Percentiles rank a stretch among this genome's conserved stretches.
Evolutionary conservation across 2,329 filamentous ascomycete genomes (phyloP).

Genomic region (Epichloe sibirici): DNA sequence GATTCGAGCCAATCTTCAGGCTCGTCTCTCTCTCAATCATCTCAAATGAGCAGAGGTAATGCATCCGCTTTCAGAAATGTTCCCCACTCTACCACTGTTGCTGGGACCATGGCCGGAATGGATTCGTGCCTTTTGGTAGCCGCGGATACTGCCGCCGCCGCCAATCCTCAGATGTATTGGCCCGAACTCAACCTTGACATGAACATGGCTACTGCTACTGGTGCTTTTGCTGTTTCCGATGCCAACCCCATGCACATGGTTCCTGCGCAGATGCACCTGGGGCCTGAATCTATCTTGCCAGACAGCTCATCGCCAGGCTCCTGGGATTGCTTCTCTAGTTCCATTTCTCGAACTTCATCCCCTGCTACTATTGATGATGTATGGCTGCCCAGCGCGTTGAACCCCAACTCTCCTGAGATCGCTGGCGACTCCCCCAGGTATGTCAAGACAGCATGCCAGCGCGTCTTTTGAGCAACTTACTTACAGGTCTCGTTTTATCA

Average conservation of each 20-base stretch:
- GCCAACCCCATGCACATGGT: constrained; percentile 39
- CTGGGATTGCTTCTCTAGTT: constrained; percentile 41
- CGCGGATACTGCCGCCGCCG: constrained; percentile 32
- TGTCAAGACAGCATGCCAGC: constrained; percentile 17
- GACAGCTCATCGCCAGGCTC: constrained; percentile 39
- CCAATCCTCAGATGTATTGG: constrained; percentile 40
- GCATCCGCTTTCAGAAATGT: constrained; percentile 30
- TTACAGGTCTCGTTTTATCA: constrained; percentile 14
- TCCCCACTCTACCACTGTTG: constrained; percentile 21
- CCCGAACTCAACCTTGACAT: constrained; percentile 32
- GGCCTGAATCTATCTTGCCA: constrained; percentile 36
- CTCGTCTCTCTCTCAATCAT: constrained; percentile 37
- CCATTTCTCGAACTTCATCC: constrained; percentile 38
- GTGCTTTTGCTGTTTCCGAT: constrained; percentile 30
- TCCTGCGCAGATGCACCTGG: constrained; percentile 42
- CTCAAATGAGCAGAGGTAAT: constrained; percentile 41
- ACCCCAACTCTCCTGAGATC: constrained; percentile 34
- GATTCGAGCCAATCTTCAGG: constrained; percentile 26
- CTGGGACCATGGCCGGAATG: constrained; percentile 32
- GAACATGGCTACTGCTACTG: constrained; percentile 29
- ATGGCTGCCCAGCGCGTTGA: constrained; percentile 26
- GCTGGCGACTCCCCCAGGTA: constrained; percentile 43
- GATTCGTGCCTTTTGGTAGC: constrained; percentile 41
- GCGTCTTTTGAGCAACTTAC: constrained; percentile 1
- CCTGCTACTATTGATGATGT: constrained; percentile 37